Evolutionary conservation across 2,329 filamentous ascomycete genomes (phyloP).

Genomic region (Ascochyta viciae-villosae): DNA sequence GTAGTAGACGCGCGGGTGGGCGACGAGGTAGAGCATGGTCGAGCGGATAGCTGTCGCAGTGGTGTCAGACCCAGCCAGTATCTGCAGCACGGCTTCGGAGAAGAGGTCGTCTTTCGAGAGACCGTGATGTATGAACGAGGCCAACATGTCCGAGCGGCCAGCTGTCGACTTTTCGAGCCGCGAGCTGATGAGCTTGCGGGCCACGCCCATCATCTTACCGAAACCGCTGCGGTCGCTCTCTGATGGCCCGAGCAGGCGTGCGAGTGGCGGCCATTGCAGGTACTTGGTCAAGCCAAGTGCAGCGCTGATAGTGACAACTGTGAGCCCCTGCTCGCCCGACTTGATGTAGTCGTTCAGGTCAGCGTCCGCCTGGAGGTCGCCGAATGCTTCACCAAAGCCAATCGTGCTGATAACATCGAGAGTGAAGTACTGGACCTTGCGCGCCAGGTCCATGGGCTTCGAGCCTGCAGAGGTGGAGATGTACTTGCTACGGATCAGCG

Average conservation of each 20-base stretch:
- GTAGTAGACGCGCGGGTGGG: conserved; percentile 54
- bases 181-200: conserved; percentile 27
- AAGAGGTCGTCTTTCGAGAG: conserved; percentile 49
- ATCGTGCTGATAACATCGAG: conserved; percentile 62
- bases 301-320: conserved; percentile 3
- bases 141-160: conserved; percentile 60
- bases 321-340: conserved; percentile 46
- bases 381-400: conserved; percentile 59
- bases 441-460: conserved; percentile 53
- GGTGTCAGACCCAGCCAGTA: conserved; percentile 64
- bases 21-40: conserved; percentile 60
- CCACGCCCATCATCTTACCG: conserved; percentile 32
- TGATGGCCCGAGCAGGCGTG: conserved; percentile 28
- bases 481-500: conserved; percentile 57
- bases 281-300: conserved; percentile 22
- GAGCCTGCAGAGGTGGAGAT: conserved; percentile 16
- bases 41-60: conserved; percentile 62
- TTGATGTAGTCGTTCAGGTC: conserved; percentile 55
- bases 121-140: conserved; percentile 57
- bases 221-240: conserved; percentile 43
- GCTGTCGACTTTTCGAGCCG: conserved; percentile 47
- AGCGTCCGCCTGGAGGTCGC: conserved; percentile 56
- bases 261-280: conserved; percentile 28
- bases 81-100: conserved; percentile 53
- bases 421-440: conserved; percentile 60